Evolutionary conservation across 257 asterid genomes (phyloP).

Genomic region (Solanum megistacrolobum): DNA sequence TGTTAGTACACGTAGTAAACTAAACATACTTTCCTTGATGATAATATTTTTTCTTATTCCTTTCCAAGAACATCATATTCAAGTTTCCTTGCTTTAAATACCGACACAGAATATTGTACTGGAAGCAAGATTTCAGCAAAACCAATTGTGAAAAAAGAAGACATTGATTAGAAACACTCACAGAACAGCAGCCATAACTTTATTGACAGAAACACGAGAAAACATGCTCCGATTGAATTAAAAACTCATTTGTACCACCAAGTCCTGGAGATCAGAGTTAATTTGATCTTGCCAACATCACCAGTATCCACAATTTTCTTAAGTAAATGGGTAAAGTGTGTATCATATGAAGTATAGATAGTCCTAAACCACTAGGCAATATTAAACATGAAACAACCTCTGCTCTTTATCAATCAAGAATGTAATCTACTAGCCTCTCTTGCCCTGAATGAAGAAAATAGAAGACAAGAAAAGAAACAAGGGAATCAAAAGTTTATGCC

Average conservation of each 20-base stretch:
- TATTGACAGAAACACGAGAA: background rate
- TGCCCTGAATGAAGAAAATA: background rate
- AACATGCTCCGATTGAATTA: background rate
- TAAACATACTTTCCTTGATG: background rate
- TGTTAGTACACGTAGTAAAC: background rate
- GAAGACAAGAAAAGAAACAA: background rate
- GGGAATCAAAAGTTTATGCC: slow-evolving; percentile 16
- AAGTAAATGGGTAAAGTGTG: background rate
- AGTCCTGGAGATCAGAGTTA: background rate
- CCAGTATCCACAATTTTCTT: background rate
- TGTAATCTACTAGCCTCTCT: slow-evolving; percentile 25
- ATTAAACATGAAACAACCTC: slow-evolving; percentile 12
- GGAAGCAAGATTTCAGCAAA: background rate
- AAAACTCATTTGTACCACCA: background rate
- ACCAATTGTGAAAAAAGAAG: background rate
- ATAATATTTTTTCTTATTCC: background rate
- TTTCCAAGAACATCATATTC: background rate
- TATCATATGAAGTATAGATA: background rate
- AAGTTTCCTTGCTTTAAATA: background rate
- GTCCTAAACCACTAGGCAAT: background rate
- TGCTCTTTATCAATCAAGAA: slow-evolving; percentile 11
- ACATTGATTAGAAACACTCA: background rate
- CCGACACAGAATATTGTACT: background rate
- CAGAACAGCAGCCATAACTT: background rate
- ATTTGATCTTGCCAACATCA: background rate